Evolutionary conservation across 1,284 basidiomycete genomes (phyloP), one percentile per base, ranked within the genome.

Genomic region (Boletus semigastroideus): DNA sequence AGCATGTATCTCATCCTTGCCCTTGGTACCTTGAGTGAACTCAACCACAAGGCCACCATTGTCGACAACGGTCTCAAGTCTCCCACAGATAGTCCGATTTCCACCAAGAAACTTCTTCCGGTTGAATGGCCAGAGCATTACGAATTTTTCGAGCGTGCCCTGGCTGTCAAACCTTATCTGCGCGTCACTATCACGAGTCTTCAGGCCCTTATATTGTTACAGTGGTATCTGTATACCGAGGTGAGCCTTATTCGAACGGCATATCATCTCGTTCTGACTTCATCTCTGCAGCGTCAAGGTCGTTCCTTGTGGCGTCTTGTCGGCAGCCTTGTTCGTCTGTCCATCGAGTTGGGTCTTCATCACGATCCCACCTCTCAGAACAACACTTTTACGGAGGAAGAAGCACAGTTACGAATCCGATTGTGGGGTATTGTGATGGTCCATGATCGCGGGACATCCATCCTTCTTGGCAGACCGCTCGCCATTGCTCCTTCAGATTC

Each of bases 191-290:
- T 90, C 28, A 84, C 84, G 6, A 89, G 87, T 64, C 69, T 92
- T 53, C 89, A 92, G 66, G 87, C 89, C 2, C 75, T 92, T 47
- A 90, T 91, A 28, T 68, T 92, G 9, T 69, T 92, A 37, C 90
- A 92, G 51, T 92, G 88, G 90, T 91, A 91, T 68, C 74, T 92
- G 19, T 92, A 92, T 60, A 90, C 86, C 19, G 90, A 92, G 78
- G 90, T 88, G 58, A 54, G 79, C 66, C 22, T 25, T 19, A 22
- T 27, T 34, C 14, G 1, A 17, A 22, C 25, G 22, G 30, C 36
- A 19, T 42, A 25, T 50, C 33, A 30, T 58, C 22, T 49, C 56
- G 37, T 36, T 10, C 34, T 36, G 34, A 60, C 6, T 53, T 44
- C 43, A 44, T 46, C 36, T 53, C 43, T 59, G 25, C 50, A 92